Evolutionary conservation across 768 basidiomycete genomes (phyloP).

Genomic region (Leccinellum rugosiceps): DNA sequence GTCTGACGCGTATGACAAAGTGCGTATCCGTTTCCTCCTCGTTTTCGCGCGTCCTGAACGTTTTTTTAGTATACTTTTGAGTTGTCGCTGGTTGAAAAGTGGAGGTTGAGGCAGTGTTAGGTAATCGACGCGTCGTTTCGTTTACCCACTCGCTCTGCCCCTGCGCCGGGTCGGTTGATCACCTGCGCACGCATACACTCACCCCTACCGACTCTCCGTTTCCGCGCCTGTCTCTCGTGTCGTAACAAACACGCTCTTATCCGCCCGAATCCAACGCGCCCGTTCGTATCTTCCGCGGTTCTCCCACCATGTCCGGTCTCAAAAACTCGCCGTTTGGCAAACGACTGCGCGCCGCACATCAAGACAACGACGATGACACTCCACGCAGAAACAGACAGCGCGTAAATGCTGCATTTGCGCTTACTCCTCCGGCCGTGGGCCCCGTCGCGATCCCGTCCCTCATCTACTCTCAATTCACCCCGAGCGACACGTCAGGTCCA

Average conservation of each 20-base stretch:
- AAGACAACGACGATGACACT: slow-evolving; percentile 52
- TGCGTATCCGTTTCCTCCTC: neutral
- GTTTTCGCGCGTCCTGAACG: neutral
- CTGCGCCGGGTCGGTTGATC: slow-evolving; percentile 19
- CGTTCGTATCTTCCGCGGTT: neutral
- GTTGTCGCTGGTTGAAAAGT: slow-evolving; percentile 27
- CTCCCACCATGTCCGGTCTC: slow-evolving; percentile 58
- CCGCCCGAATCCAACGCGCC: neutral
- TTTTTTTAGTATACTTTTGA: slow-evolving; percentile 8
- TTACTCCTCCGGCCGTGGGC: slow-evolving; percentile 30
- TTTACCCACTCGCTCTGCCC: slow-evolving; percentile 23
- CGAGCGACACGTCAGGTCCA: slow-evolving; percentile 48
- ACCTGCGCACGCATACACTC: slow-evolving; percentile 3
- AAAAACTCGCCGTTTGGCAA: slow-evolving; percentile 86
- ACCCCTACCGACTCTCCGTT: neutral
- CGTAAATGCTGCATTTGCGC: slow-evolving; percentile 52
- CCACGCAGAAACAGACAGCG: slow-evolving; percentile 51
- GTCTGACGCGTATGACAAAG: neutral
- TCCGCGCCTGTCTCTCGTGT: neutral
- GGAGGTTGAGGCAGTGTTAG: slow-evolving; percentile 13
- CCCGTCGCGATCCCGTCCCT: slow-evolving; percentile 53
- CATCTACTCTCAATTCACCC: slow-evolving; percentile 48
- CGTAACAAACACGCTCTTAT: neutral
- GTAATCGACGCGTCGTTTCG: slow-evolving; percentile 32
- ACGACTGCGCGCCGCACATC: slow-evolving; percentile 69